Evolutionary conservation across 1,139 yeast genomes (phyloP).

Genomic region (Geotrichum phurueaensis): DNA sequence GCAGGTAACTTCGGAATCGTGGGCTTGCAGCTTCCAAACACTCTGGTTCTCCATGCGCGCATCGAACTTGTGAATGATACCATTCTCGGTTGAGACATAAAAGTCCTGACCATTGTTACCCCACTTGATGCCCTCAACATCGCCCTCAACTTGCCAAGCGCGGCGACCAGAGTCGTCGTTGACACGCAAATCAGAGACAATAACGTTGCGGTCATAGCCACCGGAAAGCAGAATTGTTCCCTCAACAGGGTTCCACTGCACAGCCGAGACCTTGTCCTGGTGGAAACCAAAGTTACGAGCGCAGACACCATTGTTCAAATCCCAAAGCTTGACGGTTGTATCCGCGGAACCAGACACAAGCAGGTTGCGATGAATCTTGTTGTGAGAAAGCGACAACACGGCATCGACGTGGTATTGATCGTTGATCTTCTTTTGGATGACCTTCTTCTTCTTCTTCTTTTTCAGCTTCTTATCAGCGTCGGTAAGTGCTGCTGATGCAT

Average conservation of each 20-base stretch:
- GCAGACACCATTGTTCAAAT: slow-evolving; percentile 64
- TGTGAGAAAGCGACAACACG: slow-evolving; percentile 79
- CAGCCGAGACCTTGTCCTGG: slow-evolving; percentile 74
- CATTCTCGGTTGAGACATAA: slow-evolving; percentile 88
- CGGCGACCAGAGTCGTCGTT: slow-evolving; percentile 53
- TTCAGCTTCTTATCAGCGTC: slow-evolving; percentile 34
- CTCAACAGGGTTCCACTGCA: slow-evolving; percentile 77
- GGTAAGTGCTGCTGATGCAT: slow-evolving; percentile 39
- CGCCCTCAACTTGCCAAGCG: slow-evolving; percentile 63
- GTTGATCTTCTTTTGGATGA: slow-evolving; percentile 47
- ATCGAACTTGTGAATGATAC: slow-evolving; percentile 85
- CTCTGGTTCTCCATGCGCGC: slow-evolving; percentile 62
- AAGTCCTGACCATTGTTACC: slow-evolving; percentile 54
- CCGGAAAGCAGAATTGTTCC: slow-evolving; percentile 83
- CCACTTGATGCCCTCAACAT: slow-evolving; percentile 81
- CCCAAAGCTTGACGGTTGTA: slow-evolving; percentile 93
- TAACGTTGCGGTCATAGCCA: slow-evolving; percentile 82
- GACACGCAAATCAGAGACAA: slow-evolving; percentile 78
- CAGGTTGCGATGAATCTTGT: slow-evolving; percentile 73
- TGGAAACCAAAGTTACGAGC: slow-evolving; percentile 52
- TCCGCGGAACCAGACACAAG: slow-evolving; percentile 96
- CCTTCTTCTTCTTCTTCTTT: slow-evolving; percentile 50
- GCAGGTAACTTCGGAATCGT: slow-evolving; percentile 86
- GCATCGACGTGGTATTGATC: slow-evolving; percentile 91
- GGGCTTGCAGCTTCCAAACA: slow-evolving; percentile 95